Evolutionary conservation across 2,329 filamentous ascomycete species (phyloP).

Genomic region (Ophiostoma ulmi): DNA sequence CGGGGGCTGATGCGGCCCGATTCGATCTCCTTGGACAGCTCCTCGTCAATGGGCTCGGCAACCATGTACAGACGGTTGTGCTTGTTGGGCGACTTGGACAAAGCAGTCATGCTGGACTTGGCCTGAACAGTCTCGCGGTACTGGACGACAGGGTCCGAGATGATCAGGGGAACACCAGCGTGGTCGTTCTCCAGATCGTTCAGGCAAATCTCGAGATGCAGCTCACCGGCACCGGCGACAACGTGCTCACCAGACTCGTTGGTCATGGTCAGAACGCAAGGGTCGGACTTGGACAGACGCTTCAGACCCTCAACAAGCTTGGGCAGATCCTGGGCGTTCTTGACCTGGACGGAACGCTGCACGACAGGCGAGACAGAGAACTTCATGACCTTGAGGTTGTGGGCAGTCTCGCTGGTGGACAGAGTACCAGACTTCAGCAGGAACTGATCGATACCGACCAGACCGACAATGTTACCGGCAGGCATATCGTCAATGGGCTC

Average conservation of each 20-base stretch:
- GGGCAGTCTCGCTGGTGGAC: conserved; percentile 91
- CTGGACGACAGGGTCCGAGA: conserved; percentile 96
- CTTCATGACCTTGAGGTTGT: conserved; percentile 99
- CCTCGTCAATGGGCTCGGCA: conserved; percentile 86
- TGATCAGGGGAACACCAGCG: conserved; percentile 93
- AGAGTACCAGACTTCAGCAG: conserved; percentile 99
- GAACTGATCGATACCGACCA: conserved; percentile 99
- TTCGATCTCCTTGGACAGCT: conserved; percentile 87
- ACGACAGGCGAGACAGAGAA: conserved; percentile 99
- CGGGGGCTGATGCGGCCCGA: conserved; percentile 83
- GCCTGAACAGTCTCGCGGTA: conserved; percentile 92
- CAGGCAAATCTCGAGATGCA: conserved; percentile 99
- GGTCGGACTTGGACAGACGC: conserved; percentile 99
- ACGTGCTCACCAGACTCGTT: conserved; percentile 95
- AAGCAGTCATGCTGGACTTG: conserved; percentile 87
- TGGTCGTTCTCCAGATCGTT: conserved; percentile 99
- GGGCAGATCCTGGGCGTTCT: conserved; percentile 99
- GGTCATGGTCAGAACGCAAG: conserved; percentile 90
- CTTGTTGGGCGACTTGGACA: conserved; percentile 99
- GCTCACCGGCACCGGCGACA: conserved; percentile 97
- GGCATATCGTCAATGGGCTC: conserved; percentile 98
- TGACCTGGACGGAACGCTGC: conserved; percentile 96
- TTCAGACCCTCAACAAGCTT: conserved; percentile 99
- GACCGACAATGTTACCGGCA: conserved; percentile 98
- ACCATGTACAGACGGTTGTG: conserved; percentile 99